These are phyloP conservation scores for Zygoascus ofunaensis DNA, from an alignment of 805 yeast species.

Conservation along the genomic window DNA sequence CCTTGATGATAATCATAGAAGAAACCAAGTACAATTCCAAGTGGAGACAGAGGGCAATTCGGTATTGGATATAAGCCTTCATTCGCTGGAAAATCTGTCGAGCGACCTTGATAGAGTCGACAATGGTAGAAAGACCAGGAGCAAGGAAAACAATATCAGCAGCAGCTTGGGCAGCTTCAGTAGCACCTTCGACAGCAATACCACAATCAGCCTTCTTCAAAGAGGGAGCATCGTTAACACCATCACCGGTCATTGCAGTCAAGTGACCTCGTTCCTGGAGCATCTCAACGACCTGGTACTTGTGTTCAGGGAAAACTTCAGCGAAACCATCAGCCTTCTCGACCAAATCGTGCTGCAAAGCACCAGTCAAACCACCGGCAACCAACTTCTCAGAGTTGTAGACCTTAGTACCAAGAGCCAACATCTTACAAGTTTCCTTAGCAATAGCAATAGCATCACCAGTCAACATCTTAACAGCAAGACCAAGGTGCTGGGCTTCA, in stretches of 20 bases:
- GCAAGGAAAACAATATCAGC: constrained; percentile 42
- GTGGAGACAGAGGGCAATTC: constrained; percentile 65
- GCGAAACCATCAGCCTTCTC: constrained; percentile 96
- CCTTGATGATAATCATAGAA: constrained; percentile 90
- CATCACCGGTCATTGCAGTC: constrained; percentile 66
- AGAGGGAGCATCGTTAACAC: constrained; percentile 62
- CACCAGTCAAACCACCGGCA: constrained; percentile 94
- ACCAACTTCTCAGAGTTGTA: constrained; percentile 96
- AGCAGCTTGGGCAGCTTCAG: constrained; percentile 39
- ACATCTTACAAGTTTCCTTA: constrained; percentile 96
- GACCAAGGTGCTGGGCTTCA: constrained; percentile 89
- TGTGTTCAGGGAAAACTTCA: constrained; percentile 61
- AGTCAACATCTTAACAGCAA: constrained; percentile 94
- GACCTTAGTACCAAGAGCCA: constrained; percentile 92
- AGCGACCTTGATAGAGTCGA: constrained; percentile 71
- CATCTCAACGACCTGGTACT: constrained; percentile 57
- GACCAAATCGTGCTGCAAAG: constrained; percentile 94
- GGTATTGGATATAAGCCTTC: constrained; percentile 97
- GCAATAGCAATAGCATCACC: constrained; percentile 99
- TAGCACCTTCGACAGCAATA: constrained; percentile 60
- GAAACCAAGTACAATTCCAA: constrained; percentile 90
- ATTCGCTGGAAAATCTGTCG: constrained; percentile 98
- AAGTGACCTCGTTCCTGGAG: constrained; percentile 56
- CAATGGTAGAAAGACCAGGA: constrained; percentile 53
- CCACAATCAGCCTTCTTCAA: constrained; percentile 73